A percentile compares a stretch with the other conserved stretches of the same genome.
Evolutionary conservation across 1,284 basidiomycete species (phyloP).

Genomic region (Ustilago vetiveriae): DNA sequence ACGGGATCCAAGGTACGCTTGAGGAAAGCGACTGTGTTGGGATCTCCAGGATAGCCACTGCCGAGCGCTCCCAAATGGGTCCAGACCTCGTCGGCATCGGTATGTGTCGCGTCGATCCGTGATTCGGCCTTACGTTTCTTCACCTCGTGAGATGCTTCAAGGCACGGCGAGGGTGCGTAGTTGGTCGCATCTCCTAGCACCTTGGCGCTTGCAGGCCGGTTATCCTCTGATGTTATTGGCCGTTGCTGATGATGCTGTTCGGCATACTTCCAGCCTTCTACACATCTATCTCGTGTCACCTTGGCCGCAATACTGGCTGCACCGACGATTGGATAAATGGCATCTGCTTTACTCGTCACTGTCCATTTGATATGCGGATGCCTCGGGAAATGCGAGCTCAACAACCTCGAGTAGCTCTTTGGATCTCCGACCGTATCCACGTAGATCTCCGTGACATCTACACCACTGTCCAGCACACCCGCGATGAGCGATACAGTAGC

Average conservation of each 20-base stretch:
- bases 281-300: constrained; percentile 89
- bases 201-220: neutral
- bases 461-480: constrained; percentile 80
- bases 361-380: constrained; percentile 74
- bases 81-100: constrained; percentile 11
- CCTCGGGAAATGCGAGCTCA: constrained; percentile 52
- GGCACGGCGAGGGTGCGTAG: neutral
- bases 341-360: constrained; percentile 91
- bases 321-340: constrained; percentile 93
- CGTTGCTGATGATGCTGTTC: constrained; percentile 54
- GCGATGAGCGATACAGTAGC: constrained; percentile 89
- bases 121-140: constrained; percentile 35
- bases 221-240: too few relatives aligned
- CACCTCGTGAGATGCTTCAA: neutral
- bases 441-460: constrained; percentile 89
- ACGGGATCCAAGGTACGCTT: constrained; percentile 80
- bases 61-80: constrained; percentile 24
- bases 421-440: constrained; percentile 94
- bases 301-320: constrained; percentile 97
- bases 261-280: constrained; percentile 79
- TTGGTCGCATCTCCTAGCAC: constrained; percentile 28
- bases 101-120: neutral
- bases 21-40: constrained; percentile 89
- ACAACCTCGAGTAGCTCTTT: constrained; percentile 76
- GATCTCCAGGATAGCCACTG: constrained; percentile 73